A percentile compares a stretch with the other conserved stretches of the same genome.
phyloP scores from a whole-genome alignment of 148 eudicot species.

The Mesembryanthemum crystallinum region DNA sequence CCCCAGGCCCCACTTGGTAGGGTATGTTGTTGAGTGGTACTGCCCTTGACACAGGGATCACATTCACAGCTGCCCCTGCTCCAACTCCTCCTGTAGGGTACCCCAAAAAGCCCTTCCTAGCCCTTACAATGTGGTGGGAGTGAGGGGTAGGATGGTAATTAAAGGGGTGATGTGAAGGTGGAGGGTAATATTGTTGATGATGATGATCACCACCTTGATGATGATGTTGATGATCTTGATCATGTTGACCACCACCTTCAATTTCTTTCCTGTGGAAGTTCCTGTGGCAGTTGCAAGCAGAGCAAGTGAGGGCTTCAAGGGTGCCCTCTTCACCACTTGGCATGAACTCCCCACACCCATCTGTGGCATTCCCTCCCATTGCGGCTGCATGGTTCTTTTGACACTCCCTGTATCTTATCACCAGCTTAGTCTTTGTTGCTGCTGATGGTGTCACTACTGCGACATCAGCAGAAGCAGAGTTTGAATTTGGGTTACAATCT shows the following conservation, averaged over 20 bases:
- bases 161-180: no score
- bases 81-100: conserved; percentile 6
- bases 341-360: conserved; percentile 92
- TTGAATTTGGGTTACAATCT: not conserved
- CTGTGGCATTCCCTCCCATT: conserved; percentile 69
- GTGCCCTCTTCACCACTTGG: conserved; percentile 62
- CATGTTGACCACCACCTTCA: conserved; percentile 6
- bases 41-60: conserved; percentile 22
- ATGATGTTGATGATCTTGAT: not conserved
- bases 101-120: conserved; percentile 24
- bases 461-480: no score
- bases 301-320: conserved; percentile 65
- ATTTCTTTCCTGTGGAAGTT: conserved; percentile 86
- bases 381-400: conserved; percentile 81
- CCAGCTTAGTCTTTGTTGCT: not conserved
- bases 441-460: no score
- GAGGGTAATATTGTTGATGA: not conserved
- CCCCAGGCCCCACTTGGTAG: conserved; percentile 8
- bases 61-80: not conserved
- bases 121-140: conserved; percentile 8
- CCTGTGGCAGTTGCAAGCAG: conserved; percentile 88
- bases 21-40: conserved; percentile 12
- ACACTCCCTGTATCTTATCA: conserved; percentile 58
- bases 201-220: not conserved
- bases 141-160: conserved; percentile 27